phyloP scores from a whole-genome alignment of 257 asterid species.

The Hygrophila difformis region DNA sequence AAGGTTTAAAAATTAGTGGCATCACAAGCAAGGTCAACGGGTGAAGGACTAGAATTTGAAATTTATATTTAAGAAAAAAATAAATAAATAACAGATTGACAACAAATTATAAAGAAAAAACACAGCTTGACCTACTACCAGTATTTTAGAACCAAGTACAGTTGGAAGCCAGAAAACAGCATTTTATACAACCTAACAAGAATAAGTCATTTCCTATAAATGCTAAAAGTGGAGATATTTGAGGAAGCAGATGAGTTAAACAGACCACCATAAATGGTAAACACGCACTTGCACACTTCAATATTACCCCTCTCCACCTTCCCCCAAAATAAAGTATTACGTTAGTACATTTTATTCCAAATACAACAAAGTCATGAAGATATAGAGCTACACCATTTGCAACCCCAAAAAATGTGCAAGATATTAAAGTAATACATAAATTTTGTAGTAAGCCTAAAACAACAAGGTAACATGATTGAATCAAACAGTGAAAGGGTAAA shows the following conservation, averaged over 20 bases:
- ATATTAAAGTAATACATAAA: background rate
- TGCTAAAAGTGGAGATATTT: background rate
- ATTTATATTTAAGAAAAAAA: too few relatives aligned
- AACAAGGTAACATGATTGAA: background rate
- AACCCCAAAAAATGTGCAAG: background rate
- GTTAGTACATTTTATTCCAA: too few relatives aligned
- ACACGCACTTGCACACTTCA: background rate
- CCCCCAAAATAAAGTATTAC: too few relatives aligned
- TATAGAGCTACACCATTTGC: too few relatives aligned
- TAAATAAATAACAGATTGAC: too few relatives aligned
- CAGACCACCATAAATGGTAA: background rate
- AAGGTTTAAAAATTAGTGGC: constrained; percentile 15
- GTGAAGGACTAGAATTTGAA: too few relatives aligned
- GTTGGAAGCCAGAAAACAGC: background rate
- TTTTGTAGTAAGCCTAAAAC: background rate
- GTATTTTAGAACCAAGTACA: background rate
- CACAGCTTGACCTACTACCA: too few relatives aligned
- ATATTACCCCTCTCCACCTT: background rate
- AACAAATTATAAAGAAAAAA: too few relatives aligned
- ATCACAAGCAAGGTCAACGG: too few relatives aligned
- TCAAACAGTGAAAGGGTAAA: too few relatives aligned
- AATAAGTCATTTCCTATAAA: background rate
- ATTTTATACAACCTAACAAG: constrained; percentile 1
- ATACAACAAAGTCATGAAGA: background rate
- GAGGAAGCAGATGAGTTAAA: background rate